Evolutionary conservation across 2,329 filamentous ascomycete genomes (phyloP), one percentile per base, ranked within the genome.

Genomic region (Penicillium brevicompactum): DNA sequence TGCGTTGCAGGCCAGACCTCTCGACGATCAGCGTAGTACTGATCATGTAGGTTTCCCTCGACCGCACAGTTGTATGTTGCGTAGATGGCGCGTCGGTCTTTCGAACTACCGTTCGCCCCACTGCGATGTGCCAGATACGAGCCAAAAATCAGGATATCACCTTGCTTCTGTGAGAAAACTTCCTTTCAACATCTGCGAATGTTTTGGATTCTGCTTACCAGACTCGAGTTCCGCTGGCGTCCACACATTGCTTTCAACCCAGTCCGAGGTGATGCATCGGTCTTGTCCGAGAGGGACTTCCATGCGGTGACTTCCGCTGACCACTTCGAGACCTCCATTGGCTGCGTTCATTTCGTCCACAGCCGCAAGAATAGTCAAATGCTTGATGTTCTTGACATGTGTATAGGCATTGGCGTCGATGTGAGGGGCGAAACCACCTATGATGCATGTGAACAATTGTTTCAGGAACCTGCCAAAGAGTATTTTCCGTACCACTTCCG

Each of bases 331-430:
- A 14, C 74, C 75, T 3, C 75, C 74, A 48, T 78, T 77, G 6
- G 58, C 63, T 1, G 64, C 52, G 8, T 64, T 74, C 51, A 73
- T 73, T 4, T 66, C 63, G 44, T 76, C 74, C 4, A 78, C 72
- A 2, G 75, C 73, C 2, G 75, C 61, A 2, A 76, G 68, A 22
- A 76, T 70, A 3, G 74, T 76, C 13, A 75, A 65, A 54, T 77
- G 74, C 46, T 75, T 73, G 52, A 77, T 75, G 14, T 71, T 61
- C 46, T 73, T 74, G 41, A 77, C 72, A 49, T 77, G 74, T 9
- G 73, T 74, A 55, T 77, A 77, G 3, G 74, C 75, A 27, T 71
- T 73, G 7, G 75, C 72, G 46, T 78, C 74, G 44, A 78, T 69
- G 53, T 76, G 74, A 6, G 74, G 72, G 30, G 63, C 64, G 59